Evolutionary conservation across 176 grass and related monocot species (phyloP).

Genomic region (Paspalum vaginatum): DNA sequence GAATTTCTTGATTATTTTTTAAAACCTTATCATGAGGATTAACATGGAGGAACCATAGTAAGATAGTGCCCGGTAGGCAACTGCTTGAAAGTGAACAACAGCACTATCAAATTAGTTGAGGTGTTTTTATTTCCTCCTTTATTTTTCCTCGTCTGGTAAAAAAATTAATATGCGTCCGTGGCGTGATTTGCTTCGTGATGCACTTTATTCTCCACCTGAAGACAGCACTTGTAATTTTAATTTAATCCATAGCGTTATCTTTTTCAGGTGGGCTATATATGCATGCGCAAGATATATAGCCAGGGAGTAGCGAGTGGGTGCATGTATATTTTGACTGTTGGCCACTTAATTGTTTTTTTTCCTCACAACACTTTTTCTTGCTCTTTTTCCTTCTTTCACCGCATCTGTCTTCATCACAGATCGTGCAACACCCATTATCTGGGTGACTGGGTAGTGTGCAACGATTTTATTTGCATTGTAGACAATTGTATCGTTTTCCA

Average conservation of each 20-base stretch:
- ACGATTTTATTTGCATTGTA: not conserved
- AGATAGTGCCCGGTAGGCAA: not conserved
- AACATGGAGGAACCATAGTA: no score
- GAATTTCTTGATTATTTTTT: no score
- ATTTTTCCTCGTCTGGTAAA: not conserved
- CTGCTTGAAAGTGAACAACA: not conserved
- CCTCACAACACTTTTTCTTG: not conserved
- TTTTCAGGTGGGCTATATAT: constrained; percentile 28
- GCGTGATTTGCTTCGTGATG: not conserved
- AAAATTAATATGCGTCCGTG: not conserved
- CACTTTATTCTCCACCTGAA: not conserved
- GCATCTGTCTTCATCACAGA: not conserved
- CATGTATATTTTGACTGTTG: constrained; percentile 10
- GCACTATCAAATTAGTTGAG: not conserved
- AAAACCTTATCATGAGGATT: no score
- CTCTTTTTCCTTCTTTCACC: not conserved
- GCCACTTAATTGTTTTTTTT: constrained; percentile 10
- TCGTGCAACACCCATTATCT: constrained; percentile 3
- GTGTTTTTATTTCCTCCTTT: not conserved
- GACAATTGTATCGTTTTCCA: not conserved
- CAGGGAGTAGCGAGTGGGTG: not conserved
- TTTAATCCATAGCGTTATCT: not conserved
- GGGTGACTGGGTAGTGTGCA: not conserved
- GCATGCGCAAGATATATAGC: not conserved
- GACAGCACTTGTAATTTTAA: not conserved